Conservation (phyloP, 2,329 filamentous ascomycete species). For the Diaporthe citri region DNA sequence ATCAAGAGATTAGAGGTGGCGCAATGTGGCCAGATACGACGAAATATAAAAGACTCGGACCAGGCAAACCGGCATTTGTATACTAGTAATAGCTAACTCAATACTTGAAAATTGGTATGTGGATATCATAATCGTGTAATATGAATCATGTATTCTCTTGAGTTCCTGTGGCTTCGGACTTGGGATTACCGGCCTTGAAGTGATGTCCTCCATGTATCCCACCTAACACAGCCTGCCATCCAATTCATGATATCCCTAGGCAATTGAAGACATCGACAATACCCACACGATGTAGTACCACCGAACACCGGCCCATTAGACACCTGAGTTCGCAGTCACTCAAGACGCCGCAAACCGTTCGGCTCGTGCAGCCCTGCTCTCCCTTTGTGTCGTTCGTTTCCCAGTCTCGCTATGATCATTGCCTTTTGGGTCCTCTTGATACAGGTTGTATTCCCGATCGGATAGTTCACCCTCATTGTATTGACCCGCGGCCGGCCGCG, state of each 20-base stretch:
- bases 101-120: background rate
- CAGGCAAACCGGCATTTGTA: background rate
- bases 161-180: background rate
- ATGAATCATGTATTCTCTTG: too few relatives aligned
- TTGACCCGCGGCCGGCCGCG: slow-evolving; percentile 37
- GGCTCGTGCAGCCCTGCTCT: slow-evolving; percentile 37
- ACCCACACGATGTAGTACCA: background rate
- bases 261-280: background rate
- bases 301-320: too few relatives aligned
- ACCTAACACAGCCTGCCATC: background rate
- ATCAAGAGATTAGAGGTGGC: background rate
- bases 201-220: background rate
- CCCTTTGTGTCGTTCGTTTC: slow-evolving; percentile 32
- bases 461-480: slow-evolving; percentile 39
- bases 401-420: slow-evolving; percentile 33
- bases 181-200: background rate
- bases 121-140: background rate
- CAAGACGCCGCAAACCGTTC: slow-evolving; percentile 36
- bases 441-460: slow-evolving; percentile 34
- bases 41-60: background rate
- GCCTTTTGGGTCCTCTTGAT: slow-evolving; percentile 27
- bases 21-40: background rate
- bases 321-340: too few relatives aligned
- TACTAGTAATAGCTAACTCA: background rate
- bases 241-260: background rate